A percentile compares a stretch with the other conserved stretches of the same genome.
Conservation (phyloP, 1,139 yeast genomes). For the Trichomonascaceae sp. region DNA sequence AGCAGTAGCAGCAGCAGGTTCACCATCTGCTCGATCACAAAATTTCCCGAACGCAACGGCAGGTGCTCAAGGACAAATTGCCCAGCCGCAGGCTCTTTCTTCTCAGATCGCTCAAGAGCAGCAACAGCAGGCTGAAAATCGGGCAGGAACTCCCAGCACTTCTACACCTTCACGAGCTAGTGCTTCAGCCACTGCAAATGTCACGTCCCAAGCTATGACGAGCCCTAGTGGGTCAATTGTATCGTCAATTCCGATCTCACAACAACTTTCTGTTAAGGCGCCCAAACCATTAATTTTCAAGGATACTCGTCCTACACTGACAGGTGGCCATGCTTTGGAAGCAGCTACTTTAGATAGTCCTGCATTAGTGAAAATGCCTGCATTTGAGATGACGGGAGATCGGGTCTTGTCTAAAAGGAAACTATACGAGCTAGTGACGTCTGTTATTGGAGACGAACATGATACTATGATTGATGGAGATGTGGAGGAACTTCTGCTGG, state of each 20-base stretch:
- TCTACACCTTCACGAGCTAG: slow-evolving; percentile 24
- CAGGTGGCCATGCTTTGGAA: slow-evolving; percentile 78
- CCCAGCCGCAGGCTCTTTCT: slow-evolving; percentile 7
- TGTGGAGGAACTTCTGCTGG: slow-evolving; percentile 84
- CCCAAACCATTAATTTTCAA: slow-evolving; percentile 58
- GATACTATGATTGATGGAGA: slow-evolving; percentile 72
- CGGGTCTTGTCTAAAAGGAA: slow-evolving; percentile 85
- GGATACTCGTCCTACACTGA: slow-evolving; percentile 69
- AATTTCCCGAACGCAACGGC: background rate
- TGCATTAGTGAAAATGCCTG: slow-evolving; percentile 67
- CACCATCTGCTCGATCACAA: background rate
- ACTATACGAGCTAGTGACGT: slow-evolving; percentile 73
- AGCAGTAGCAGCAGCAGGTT: background rate
- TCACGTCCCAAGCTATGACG: slow-evolving; percentile 22
- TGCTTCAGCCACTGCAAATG: slow-evolving; percentile 21
- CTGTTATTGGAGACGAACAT: slow-evolving; percentile 81
- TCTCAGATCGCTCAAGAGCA: slow-evolving; percentile 6
- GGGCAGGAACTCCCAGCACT: slow-evolving; percentile 1
- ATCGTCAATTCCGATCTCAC: slow-evolving; percentile 61
- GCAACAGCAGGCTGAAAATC: slow-evolving; percentile 1
- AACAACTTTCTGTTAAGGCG: slow-evolving; percentile 56
- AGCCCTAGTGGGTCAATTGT: slow-evolving; percentile 36
- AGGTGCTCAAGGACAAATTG: background rate
- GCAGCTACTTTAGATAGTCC: slow-evolving; percentile 68
- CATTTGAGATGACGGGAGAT: slow-evolving; percentile 71